Percentiles rank a stretch among this genome's conserved stretches.
phyloP scores from a whole-genome alignment of 805 yeast species.

The Candida orba region DNA sequence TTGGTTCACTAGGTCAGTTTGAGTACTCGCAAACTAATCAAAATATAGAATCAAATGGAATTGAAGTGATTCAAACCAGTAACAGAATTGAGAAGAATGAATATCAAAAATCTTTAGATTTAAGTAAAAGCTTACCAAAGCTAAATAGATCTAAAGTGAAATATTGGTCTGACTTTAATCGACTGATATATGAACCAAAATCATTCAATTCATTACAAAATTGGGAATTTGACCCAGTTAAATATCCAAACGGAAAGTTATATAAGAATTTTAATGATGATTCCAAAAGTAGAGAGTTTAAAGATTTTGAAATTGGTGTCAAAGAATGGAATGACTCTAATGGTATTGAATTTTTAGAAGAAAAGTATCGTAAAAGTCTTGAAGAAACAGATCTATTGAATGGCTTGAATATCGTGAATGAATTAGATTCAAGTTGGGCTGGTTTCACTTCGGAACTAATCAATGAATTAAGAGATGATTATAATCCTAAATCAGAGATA shows the following conservation, averaged over 20 bases:
- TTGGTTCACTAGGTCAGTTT: slow-evolving; percentile 55
- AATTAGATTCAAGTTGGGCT: slow-evolving; percentile 78
- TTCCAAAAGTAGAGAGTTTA: slow-evolving; percentile 33
- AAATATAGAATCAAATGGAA: slow-evolving; percentile 3
- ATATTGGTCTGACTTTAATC: slow-evolving; percentile 79
- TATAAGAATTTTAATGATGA: slow-evolving; percentile 12
- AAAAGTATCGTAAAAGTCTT: slow-evolving; percentile 48
- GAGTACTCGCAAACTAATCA: slow-evolving; percentile 32
- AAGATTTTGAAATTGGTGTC: slow-evolving; percentile 46
- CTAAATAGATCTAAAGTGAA: slow-evolving; percentile 36
- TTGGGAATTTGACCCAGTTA: slow-evolving; percentile 49
- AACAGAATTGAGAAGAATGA: slow-evolving; percentile 39
- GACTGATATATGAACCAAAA: slow-evolving; percentile 57
- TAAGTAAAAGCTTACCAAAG: slow-evolving; percentile 27
- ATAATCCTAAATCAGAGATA: slow-evolving; percentile 41
- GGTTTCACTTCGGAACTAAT: slow-evolving; percentile 56
- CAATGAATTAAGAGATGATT: slow-evolving; percentile 60
- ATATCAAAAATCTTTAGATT: slow-evolving; percentile 61
- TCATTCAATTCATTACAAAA: slow-evolving; percentile 45
- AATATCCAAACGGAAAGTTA: slow-evolving; percentile 22
- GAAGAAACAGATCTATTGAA: slow-evolving; percentile 71
- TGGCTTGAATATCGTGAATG: slow-evolving; percentile 66
- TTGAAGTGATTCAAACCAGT: slow-evolving; percentile 28
- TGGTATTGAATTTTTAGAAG: slow-evolving; percentile 48
- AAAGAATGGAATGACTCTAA: slow-evolving; percentile 43